Base-by-base conservation (phyloP, 2,329 filamentous ascomycete genomes). In the Orbilia quercus region DNA sequence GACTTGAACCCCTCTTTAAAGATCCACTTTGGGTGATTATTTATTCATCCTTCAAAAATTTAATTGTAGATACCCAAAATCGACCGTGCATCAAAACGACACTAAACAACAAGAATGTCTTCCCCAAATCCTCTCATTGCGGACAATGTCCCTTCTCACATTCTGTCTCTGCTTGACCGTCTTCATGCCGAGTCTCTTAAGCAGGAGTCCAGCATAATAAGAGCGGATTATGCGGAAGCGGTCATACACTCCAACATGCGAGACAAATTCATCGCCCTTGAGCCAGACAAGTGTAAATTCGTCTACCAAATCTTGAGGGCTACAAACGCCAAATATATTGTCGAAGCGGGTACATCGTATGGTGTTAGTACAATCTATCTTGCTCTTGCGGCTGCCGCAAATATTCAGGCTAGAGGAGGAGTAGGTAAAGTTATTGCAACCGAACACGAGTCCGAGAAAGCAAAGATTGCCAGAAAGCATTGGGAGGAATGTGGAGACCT, bases 301-400 rank as follows among this genome's bases (percentile, higher is more conserved):
- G 79, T 86, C 1, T 88, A 89, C 78, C 83, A 85, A 16, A 81
- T 89, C 0, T 77, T 83, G 1, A 82, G 82, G 1, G 80, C 82
- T 9, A 84, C 79, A 7, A 81, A 82, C 1, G 86, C 86, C 0
- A 80, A 80, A 1, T 82, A 82, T 44, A 80, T 88, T 20, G 83
- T 89, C 38, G 87, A 89, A 77, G 86, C 85, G 0, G 87, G 87
- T 0, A 89, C 87, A 0, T 85, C 83, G 44, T 89, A 86, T 66
- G 87, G 87, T 1, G 83, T 89, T 0, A 86, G 84, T 64, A 88
- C 87, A 0, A 86, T 89, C 47, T 89, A 88, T 70, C 82, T 89
- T 1, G 85, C 86, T 0, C 80, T 88, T 1, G 87, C 86, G 0
- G 84, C 85, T 0, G 82, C 81, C 0, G 81, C 85, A 62, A 87